Evolutionary conservation across 345 rosid genomes (phyloP).

Genomic region (Brassica carinata): DNA sequence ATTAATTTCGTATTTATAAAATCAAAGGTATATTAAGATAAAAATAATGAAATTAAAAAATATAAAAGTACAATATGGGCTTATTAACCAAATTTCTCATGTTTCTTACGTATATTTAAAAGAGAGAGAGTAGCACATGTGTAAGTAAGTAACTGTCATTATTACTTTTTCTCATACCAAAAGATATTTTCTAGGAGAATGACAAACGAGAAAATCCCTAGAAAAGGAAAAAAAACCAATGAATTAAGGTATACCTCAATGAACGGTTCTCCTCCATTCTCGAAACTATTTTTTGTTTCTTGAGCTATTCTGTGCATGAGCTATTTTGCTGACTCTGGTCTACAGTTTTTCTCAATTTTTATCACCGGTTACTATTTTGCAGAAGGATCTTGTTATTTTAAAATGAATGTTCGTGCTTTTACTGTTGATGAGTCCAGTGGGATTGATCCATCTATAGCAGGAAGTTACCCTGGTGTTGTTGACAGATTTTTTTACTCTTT

Average conservation of each 20-base stretch:
- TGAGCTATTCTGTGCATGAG: not conserved
- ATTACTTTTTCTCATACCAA: not conserved
- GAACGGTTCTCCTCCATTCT: constrained; percentile 21
- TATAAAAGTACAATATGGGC: too few species aligned
- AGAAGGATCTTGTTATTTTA: constrained; percentile 92
- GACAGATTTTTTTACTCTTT: constrained; percentile 1
- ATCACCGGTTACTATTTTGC: constrained; percentile 40
- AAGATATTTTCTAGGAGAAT: not conserved
- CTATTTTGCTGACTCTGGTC: not conserved
- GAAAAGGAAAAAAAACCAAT: constrained; percentile 3
- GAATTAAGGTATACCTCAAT: constrained; percentile 17
- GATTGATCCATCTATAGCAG: constrained; percentile 60
- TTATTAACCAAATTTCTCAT: too few species aligned
- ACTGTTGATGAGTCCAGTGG: constrained; percentile 86
- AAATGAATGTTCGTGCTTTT: constrained; percentile 96
- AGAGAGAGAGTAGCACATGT: too few species aligned
- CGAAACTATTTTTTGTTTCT: constrained; percentile 17
- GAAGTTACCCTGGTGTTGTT: constrained; percentile 83
- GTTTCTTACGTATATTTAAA: too few species aligned
- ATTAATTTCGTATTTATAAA: too few species aligned
- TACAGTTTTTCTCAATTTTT: not conserved
- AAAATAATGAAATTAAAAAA: too few species aligned
- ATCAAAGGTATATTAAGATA: too few species aligned
- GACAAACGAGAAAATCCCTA: not conserved
- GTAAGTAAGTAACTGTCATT: too few species aligned